phyloP scores from a whole-genome alignment of 495 filamentous ascomycete species.

The Pyronema omphalodes region DNA sequence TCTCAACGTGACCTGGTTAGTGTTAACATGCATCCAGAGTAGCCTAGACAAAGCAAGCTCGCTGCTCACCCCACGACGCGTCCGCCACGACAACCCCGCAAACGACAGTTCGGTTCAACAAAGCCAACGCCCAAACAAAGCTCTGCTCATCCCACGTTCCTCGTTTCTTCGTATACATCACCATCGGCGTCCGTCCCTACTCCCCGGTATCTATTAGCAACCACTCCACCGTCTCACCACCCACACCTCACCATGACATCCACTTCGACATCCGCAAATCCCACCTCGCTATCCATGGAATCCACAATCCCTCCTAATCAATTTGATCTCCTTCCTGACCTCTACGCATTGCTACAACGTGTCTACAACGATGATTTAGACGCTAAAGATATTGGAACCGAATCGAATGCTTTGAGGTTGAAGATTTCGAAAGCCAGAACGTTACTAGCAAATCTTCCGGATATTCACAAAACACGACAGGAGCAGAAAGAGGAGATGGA shows the following conservation, averaged over 20 bases:
- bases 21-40: too few relatives aligned
- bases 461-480: constrained; percentile 48
- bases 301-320: constrained; percentile 36
- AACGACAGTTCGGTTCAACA: too few relatives aligned
- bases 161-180: background rate
- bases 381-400: constrained; percentile 59
- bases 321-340: constrained; percentile 69
- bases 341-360: constrained; percentile 57
- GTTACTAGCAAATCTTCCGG: constrained; percentile 50
- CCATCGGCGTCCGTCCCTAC: background rate
- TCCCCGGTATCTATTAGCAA: background rate
- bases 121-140: too few relatives aligned
- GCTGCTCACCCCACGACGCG: too few relatives aligned
- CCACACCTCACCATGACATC: background rate
- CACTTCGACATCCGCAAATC: background rate
- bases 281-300: background rate
- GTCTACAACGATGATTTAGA: constrained; percentile 37
- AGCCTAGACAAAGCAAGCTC: too few relatives aligned
- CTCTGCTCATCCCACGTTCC: too few relatives aligned
- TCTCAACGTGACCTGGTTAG: too few relatives aligned
- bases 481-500: constrained; percentile 70
- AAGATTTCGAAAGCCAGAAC: constrained; percentile 59
- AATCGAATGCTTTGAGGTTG: constrained; percentile 55
- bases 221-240: background rate
- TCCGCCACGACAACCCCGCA: too few relatives aligned